Evolutionary conservation across 208 protist genomes (phyloP), one percentile per base, ranked within the genome.

Genomic region (Acanthamoeba triangularis): DNA sequence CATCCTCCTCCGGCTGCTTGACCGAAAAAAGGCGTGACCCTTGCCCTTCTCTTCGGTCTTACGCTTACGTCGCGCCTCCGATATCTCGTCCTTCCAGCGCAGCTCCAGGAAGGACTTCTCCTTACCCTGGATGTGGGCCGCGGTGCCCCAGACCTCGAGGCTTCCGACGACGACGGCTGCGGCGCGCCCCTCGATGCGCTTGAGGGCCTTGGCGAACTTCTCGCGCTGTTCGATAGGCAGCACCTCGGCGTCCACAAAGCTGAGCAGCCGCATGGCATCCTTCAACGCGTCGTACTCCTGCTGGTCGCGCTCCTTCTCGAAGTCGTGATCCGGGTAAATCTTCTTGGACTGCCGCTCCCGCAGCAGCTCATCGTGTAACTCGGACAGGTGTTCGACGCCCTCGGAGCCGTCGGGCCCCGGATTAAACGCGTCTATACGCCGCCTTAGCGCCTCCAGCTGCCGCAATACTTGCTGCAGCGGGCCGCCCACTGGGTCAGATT

Each of bases 321-420:
- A 78, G 1, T 67, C 23, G 28, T 30, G 61, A n/a, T 67, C 23
- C 0, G 61, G 61, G 28, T 67, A 67, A 2, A 67, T 67, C 23
- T 67, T n/a, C 61, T 67, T 67, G 61, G 61, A 3, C 23, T 67
- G 14, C 1, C 1, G 23, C 61, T 67, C 61, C 23, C 23, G 1
- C 14, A 67, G 1, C 25, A 67, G 61, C 23, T 67, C 61, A 30
- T 67, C 23, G 23, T 67, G 61, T 1, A 67, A 1, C 61, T n/a
- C 23, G 8, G 28, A n/a, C 10, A 72, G 63, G n/a, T 30, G 63
- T 7, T 72, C 35, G 63, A 72, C 30, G 8, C 13, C 37, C 18
- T n/a, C 63, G 37, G 1, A 2, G 1, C 0, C 11, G 0, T 37
- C n/a, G 8, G 14, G 6, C 0, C n/a, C 0, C 8, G 63, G n/a